phyloP scores from a whole-genome alignment of 2,329 filamentous ascomycete genomes.

The Emmonsiellopsis sp. region DNA sequence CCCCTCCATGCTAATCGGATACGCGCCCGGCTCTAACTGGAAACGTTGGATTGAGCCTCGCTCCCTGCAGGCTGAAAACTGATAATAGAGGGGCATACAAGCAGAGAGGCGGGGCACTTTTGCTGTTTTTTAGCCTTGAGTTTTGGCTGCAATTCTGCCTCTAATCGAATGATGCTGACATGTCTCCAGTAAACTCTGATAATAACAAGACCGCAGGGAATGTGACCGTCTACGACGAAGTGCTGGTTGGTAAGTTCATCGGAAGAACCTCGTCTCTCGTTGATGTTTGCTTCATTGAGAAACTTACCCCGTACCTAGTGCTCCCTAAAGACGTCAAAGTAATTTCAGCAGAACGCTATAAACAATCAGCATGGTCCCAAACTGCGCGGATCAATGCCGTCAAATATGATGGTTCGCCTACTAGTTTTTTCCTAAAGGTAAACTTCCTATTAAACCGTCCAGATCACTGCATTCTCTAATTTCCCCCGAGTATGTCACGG shows the following conservation, averaged over 20 bases:
- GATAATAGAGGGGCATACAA: too few relatives aligned
- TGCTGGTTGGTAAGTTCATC: not conserved
- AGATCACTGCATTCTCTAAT: not conserved
- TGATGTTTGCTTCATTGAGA: too few relatives aligned
- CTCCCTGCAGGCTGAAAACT: too few relatives aligned
- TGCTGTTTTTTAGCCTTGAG: too few relatives aligned
- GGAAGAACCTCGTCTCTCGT: too few relatives aligned
- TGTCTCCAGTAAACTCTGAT: too few relatives aligned
- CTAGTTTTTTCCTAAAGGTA: conserved; percentile 19
- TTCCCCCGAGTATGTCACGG: conserved; percentile 8
- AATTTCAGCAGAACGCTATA: conserved; percentile 16
- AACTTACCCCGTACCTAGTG: not conserved
- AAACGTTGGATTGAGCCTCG: too few relatives aligned
- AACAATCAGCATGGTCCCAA: conserved; percentile 20
- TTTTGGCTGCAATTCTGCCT: too few relatives aligned
- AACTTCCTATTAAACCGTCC: not conserved
- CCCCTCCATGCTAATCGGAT: too few relatives aligned
- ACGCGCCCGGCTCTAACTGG: too few relatives aligned
- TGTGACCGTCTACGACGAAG: not conserved
- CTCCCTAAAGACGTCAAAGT: conserved; percentile 15
- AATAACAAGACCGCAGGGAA: not conserved
- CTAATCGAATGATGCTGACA: too few relatives aligned
- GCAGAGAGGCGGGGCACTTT: too few relatives aligned
- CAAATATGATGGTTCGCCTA: conserved; percentile 11
- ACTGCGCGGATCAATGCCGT: conserved; percentile 17